phyloP scores from a whole-genome alignment of 345 rosid species.

The Litchi chinensis region DNA sequence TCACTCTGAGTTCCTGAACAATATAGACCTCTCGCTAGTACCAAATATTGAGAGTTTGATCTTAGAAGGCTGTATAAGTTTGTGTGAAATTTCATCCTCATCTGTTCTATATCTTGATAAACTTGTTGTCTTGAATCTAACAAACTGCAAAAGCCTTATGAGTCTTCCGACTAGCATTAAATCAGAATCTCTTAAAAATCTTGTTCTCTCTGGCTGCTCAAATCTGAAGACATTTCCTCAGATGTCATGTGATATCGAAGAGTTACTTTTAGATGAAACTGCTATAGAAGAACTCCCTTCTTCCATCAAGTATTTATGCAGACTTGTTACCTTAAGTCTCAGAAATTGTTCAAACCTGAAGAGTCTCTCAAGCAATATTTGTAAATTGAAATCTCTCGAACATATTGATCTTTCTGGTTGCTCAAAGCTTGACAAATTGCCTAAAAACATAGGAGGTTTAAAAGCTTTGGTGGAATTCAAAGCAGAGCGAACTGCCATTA shows the following conservation, averaged over 20 bases:
- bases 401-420: neutral
- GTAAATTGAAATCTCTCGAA: neutral
- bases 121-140: conserved; percentile 30
- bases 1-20: conserved; percentile 30
- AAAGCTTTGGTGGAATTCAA: neutral
- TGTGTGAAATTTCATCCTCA: conserved; percentile 17
- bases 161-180: neutral
- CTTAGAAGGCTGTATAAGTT: too few relatives aligned
- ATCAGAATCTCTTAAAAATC: neutral
- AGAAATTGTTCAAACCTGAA: neutral
- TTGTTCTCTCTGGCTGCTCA: neutral
- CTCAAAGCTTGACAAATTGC: conserved; percentile 19
- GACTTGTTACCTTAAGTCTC: neutral
- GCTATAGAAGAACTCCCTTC: neutral
- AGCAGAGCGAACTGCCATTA: neutral
- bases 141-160: conserved; percentile 15
- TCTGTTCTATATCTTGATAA: conserved; percentile 27
- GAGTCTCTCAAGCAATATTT: neutral
- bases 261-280: conserved; percentile 27
- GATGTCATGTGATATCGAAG: conserved; percentile 26
- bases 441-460: neutral
- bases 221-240: conserved; percentile 16
- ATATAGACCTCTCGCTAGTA: conserved; percentile 9
- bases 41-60: conserved; percentile 22
- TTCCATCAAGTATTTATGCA: neutral